phyloP scores from a whole-genome alignment of 208 protist genomes.

The Wallacemonas collosoma region DNA sequence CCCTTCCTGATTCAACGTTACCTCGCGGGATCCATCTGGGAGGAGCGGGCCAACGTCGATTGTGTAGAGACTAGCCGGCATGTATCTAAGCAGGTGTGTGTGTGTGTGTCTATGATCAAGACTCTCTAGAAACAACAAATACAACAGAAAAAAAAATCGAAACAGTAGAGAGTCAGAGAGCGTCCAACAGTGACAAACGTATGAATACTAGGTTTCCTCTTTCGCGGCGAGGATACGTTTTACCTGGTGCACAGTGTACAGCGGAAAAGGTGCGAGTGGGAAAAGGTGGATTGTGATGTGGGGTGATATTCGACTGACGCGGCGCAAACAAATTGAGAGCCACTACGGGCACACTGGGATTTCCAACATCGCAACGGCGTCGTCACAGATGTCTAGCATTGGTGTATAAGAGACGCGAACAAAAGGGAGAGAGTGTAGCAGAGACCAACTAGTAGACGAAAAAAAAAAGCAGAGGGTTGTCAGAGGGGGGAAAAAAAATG shows the following conservation, averaged over 20 bases:
- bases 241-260: too few species aligned
- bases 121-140: not conserved
- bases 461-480: slow-evolving; percentile 11
- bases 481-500: not conserved
- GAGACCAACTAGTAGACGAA: not conserved
- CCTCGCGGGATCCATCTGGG: slow-evolving; percentile 52
- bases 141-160: slow-evolving; percentile 9
- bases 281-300: too few species aligned
- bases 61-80: slow-evolving; percentile 54
- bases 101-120: not conserved
- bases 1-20: slow-evolving; percentile 56
- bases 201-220: too few species aligned
- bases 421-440: not conserved
- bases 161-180: too few species aligned
- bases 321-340: too few species aligned
- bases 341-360: too few species aligned
- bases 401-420: slow-evolving; percentile 2
- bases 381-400: too few species aligned
- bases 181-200: too few species aligned
- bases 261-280: too few species aligned
- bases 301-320: too few species aligned
- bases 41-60: slow-evolving; percentile 60
- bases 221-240: too few species aligned
- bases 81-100: not conserved
- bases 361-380: too few species aligned